Percentiles rank a stretch among this genome's conserved stretches.
Conservation (phyloP, 192 early-diverging fungal genomes). For the Geranomyces variabilis region DNA sequence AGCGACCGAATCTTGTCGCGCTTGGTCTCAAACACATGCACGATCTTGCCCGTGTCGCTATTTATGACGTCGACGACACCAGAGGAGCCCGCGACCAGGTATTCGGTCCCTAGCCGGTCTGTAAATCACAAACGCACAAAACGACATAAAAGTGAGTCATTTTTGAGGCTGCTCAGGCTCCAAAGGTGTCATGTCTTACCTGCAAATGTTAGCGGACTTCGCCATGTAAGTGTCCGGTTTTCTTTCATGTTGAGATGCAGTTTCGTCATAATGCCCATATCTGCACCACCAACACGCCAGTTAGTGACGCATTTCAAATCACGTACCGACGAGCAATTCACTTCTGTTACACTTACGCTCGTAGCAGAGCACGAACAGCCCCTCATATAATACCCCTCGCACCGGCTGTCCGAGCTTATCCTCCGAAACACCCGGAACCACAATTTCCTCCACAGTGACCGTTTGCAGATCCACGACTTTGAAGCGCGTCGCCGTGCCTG, state of each 20-base stretch:
- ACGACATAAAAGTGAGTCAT: no score
- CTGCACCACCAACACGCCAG: conserved; percentile 9
- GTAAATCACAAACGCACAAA: not conserved
- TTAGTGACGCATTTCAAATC: not conserved
- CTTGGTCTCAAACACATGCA: conserved; percentile 62
- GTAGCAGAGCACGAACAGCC: conserved; percentile 45
- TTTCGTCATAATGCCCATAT: conserved; percentile 42
- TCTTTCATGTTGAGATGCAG: conserved; percentile 36
- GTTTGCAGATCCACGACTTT: conserved; percentile 48
- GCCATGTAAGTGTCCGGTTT: conserved; percentile 46
- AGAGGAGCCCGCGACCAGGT: conserved; percentile 52
- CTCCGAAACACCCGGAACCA: conserved; percentile 32
- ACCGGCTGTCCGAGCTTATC: conserved; percentile 46
- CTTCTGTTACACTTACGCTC: conserved; percentile 36
- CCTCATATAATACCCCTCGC: conserved; percentile 37
- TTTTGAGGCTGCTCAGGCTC: no score
- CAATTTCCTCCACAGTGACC: conserved; percentile 42
- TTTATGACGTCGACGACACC: conserved; percentile 59
- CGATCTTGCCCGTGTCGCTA: conserved; percentile 51
- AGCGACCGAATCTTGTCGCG: conserved; percentile 51
- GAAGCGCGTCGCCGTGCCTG: conserved; percentile 41
- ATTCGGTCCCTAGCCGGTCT: conserved; percentile 51
- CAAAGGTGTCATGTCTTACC: no score
- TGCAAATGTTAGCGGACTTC: conserved; percentile 56
- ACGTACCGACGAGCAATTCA: not conserved